phyloP scores from a whole-genome alignment of 345 rosid genomes.

The Arabidopsis arenosa region DNA sequence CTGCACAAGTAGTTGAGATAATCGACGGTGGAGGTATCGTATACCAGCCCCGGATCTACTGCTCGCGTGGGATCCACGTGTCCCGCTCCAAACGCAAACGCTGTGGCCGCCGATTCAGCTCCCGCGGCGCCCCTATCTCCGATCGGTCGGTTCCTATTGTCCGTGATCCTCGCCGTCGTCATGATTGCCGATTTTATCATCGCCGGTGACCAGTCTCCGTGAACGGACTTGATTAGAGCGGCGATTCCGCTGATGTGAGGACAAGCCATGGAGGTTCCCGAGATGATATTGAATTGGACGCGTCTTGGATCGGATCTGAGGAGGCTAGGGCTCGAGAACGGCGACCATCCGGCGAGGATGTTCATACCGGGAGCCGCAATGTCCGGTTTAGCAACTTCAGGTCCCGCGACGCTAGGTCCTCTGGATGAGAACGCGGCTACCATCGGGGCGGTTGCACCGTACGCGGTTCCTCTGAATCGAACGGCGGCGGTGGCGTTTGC shows the following conservation, averaged over 20 bases:
- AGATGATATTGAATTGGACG: conserved; percentile 64
- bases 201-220: conserved; percentile 79
- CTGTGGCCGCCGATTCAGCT: conserved; percentile 48
- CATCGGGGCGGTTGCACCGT: conserved; percentile 63
- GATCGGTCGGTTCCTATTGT: conserved; percentile 52
- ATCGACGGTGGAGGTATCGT: conserved; percentile 51
- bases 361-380: conserved; percentile 80
- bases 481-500: conserved; percentile 45
- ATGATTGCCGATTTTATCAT: conserved; percentile 85
- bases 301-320: conserved; percentile 61
- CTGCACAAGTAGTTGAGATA: conserved; percentile 62
- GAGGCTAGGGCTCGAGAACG: conserved; percentile 52
- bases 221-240: conserved; percentile 66
- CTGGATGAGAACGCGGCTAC: conserved; percentile 84
- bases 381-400: conserved; percentile 75
- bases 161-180: conserved; percentile 71
- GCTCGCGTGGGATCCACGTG: conserved; percentile 63
- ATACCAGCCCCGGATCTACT: conserved; percentile 64
- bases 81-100: conserved; percentile 70
- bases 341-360: conserved; percentile 88
- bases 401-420: conserved; percentile 66
- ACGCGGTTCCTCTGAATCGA: conserved; percentile 60
- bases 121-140: conserved; percentile 39
- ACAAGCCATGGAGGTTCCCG: conserved; percentile 94
- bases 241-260: conserved; percentile 87